Evolutionary conservation across 2,329 filamentous ascomycete species (phyloP).

Genomic region (Mycocentrospora acerina): DNA sequence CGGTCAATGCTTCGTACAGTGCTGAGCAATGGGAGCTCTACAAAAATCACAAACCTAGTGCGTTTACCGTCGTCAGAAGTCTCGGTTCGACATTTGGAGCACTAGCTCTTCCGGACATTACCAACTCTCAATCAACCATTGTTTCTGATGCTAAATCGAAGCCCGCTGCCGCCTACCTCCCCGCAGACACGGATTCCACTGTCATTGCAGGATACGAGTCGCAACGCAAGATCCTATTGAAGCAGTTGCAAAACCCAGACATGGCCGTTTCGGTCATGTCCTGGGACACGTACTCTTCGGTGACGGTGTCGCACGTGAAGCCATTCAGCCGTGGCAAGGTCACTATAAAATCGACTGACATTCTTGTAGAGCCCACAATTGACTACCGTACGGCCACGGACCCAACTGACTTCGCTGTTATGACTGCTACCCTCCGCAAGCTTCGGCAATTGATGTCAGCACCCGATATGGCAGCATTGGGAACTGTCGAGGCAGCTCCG

Average conservation of each 20-base stretch:
- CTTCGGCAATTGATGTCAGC: constrained; percentile 19
- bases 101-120: too few species aligned
- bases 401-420: constrained; percentile 31
- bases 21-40: constrained; percentile 31
- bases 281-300: constrained; percentile 1
- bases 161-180: neutral
- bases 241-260: too few species aligned
- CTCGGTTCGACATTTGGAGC: too few species aligned
- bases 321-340: constrained; percentile 37
- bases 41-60: constrained; percentile 22
- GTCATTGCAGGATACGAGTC: constrained; percentile 2
- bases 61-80: constrained; percentile 6
- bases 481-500: constrained; percentile 31
- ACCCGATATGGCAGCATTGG: constrained; percentile 9
- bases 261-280: neutral
- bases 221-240: constrained; percentile 1
- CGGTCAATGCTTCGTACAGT: constrained; percentile 28
- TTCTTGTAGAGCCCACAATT: constrained; percentile 20
- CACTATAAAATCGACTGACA: constrained; percentile 31
- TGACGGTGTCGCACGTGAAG: constrained; percentile 8
- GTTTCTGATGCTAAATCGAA: too few species aligned
- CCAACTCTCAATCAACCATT: too few species aligned
- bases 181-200: neutral
- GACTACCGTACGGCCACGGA: constrained; percentile 33
- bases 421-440: constrained; percentile 26